Conservation (phyloP, 2,329 filamentous ascomycete species). For the Atkinsonella texensis region DNA sequence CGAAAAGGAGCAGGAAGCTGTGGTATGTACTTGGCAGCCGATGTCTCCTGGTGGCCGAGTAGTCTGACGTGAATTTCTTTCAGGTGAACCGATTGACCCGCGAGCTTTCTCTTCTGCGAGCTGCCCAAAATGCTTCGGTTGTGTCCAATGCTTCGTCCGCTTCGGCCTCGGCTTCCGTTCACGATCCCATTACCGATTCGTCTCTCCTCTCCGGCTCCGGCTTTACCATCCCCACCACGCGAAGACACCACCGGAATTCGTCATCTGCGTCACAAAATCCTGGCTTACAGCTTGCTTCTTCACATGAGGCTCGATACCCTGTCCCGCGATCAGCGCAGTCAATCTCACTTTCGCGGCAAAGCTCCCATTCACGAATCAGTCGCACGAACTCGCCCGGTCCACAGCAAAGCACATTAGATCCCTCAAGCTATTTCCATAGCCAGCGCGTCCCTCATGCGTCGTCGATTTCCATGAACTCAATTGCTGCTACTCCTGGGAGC, state of each 20-base stretch:
- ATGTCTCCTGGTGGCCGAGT: background rate
- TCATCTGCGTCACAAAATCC: slow-evolving; percentile 44
- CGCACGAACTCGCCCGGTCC: slow-evolving; percentile 36
- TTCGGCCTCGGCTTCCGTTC: slow-evolving; percentile 39
- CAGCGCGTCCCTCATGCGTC: slow-evolving; percentile 28
- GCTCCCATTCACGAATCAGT: slow-evolving; percentile 40
- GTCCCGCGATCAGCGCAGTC: slow-evolving; percentile 33
- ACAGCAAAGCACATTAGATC: slow-evolving; percentile 30
- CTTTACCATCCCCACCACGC: slow-evolving; percentile 43
- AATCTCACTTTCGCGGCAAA: slow-evolving; percentile 39
- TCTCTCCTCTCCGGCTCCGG: slow-evolving; percentile 45
- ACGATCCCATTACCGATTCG: slow-evolving; percentile 35
- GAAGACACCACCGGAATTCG: slow-evolving; percentile 45
- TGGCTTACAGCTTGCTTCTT: slow-evolving; percentile 23
- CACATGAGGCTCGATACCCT: slow-evolving; percentile 28
- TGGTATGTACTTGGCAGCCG: slow-evolving; percentile 44
- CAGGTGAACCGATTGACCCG: slow-evolving; percentile 88
- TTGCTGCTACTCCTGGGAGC: slow-evolving; percentile 29
- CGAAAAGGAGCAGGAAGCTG: slow-evolving; percentile 90
- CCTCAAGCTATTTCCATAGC: slow-evolving; percentile 35
- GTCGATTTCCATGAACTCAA: slow-evolving; percentile 23
- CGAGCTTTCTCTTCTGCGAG: slow-evolving; percentile 73
- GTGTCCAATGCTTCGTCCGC: slow-evolving; percentile 54
- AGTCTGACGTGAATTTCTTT: background rate
- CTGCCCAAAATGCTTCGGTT: slow-evolving; percentile 53